phyloP scores from a whole-genome alignment of 352 stramenopile genomes.

The Stramenopiles sp. region DNA sequence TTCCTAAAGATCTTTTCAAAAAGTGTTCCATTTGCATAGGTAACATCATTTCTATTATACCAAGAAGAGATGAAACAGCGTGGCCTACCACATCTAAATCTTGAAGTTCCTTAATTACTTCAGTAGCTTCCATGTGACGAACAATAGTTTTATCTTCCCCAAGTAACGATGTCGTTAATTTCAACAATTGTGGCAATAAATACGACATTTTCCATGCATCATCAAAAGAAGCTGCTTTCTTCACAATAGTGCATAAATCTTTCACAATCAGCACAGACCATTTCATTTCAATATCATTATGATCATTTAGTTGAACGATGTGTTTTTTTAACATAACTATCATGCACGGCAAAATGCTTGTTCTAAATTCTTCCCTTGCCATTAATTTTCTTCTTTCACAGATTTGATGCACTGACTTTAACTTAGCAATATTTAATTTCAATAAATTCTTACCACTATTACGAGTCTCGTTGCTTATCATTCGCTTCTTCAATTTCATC shows the following conservation, averaged over 20 bases:
- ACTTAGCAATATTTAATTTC: too few relatives aligned
- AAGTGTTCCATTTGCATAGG: background rate
- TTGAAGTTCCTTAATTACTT: background rate
- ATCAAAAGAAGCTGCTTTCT: background rate
- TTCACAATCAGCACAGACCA: background rate
- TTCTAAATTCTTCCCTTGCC: background rate
- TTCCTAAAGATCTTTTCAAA: background rate
- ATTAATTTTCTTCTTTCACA: too few relatives aligned
- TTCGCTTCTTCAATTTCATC: background rate
- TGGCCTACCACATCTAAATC: background rate
- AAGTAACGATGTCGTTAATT: background rate
- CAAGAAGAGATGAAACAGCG: background rate
- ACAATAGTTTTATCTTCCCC: background rate
- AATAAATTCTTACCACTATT: background rate
- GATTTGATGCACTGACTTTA: too few relatives aligned
- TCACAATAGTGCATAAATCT: background rate
- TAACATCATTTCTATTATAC: background rate
- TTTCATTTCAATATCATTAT: background rate
- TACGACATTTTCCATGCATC: background rate
- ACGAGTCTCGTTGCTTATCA: background rate
- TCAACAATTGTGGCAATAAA: background rate
- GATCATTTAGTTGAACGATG: background rate
- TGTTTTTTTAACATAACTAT: background rate
- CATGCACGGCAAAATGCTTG: background rate
- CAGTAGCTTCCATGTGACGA: background rate